These are phyloP conservation scores for Cenchrus americanus DNA, from an alignment of 176 grass and related monocot species.

Conservation along the genomic window DNA sequence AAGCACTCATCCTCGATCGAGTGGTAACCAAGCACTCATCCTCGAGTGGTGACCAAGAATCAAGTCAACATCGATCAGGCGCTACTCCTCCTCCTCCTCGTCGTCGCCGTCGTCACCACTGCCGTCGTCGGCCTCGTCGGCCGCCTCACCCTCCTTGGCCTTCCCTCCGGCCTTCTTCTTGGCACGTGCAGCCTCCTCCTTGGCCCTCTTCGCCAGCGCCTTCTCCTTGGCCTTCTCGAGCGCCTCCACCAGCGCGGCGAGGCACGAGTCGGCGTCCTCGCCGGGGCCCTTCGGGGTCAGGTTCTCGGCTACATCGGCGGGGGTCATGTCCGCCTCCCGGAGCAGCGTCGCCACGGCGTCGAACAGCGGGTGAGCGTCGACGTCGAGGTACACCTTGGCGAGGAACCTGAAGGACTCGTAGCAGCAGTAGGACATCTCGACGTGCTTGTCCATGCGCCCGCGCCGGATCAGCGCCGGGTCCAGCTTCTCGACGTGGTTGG, in stretches of 20 bases:
- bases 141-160: background rate
- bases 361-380: constrained; percentile 2
- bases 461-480: constrained; percentile 36
- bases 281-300: constrained; percentile 25
- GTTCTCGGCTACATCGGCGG: constrained; percentile 45
- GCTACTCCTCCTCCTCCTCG: background rate
- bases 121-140: background rate
- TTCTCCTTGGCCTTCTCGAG: constrained; percentile 38
- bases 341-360: background rate
- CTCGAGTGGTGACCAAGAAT: background rate
- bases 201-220: background rate
- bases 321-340: constrained; percentile 13
- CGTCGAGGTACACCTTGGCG: constrained; percentile 19
- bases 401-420: constrained; percentile 31
- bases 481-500: constrained; percentile 40
- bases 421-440: constrained; percentile 44
- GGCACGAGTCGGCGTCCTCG: constrained; percentile 25
- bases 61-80: background rate
- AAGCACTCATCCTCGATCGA: background rate
- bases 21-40: background rate
- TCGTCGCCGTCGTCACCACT: background rate
- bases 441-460: constrained; percentile 44
- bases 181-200: background rate
- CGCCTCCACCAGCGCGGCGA: constrained; percentile 19
- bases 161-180: too few species aligned